Evolutionary conservation across 345 rosid genomes (phyloP).

Genomic region (Jatropha curcas): DNA sequence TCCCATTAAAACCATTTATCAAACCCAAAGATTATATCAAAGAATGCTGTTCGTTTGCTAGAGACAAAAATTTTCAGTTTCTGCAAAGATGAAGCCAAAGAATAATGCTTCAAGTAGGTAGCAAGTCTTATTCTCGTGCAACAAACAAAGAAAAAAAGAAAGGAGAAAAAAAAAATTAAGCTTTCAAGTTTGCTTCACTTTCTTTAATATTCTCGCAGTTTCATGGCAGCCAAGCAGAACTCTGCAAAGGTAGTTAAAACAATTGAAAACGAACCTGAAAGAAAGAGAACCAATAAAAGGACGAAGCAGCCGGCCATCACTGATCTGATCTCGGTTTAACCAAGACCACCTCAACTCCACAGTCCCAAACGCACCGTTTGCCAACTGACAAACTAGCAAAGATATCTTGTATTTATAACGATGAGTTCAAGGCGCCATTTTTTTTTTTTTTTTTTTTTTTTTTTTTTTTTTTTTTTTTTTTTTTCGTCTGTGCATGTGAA

Average conservation of each 20-base stretch:
- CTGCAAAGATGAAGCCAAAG: background rate
- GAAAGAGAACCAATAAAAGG: conserved; percentile 38
- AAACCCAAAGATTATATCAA: background rate
- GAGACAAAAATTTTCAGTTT: background rate
- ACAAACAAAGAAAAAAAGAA: background rate
- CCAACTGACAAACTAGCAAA: background rate
- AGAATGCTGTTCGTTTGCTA: background rate
- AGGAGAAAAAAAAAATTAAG: background rate
- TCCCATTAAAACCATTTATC: background rate
- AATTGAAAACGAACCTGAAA: conserved; percentile 51
- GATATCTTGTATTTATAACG: background rate
- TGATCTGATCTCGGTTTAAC: conserved; percentile 26
- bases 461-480: no score
- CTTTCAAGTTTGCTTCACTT: background rate
- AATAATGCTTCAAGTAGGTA: background rate
- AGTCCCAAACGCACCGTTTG: conserved; percentile 1
- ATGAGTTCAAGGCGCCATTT: background rate
- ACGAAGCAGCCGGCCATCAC: conserved; percentile 38
- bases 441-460: no score
- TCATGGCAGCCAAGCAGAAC: conserved; percentile 2
- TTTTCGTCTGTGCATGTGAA: background rate
- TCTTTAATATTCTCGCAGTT: background rate
- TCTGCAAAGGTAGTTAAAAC: background rate
- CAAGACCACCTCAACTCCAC: background rate
- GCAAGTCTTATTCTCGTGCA: background rate